Conservation (phyloP, 2,329 filamentous ascomycete genomes). For the Hymenoscyphus fructigenus region DNA sequence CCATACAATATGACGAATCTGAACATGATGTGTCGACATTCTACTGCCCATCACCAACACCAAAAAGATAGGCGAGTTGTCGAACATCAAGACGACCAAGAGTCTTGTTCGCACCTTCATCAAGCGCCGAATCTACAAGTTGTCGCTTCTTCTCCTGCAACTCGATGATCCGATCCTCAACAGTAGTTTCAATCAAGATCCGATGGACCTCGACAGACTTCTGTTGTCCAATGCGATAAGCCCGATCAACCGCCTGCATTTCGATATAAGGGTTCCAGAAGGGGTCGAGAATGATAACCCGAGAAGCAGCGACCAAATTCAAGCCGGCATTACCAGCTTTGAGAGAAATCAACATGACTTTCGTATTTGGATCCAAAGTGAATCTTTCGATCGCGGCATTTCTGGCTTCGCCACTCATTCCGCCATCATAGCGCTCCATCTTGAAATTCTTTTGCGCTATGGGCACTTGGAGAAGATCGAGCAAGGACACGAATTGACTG, state of each 20-base stretch:
- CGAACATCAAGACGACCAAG: constrained; percentile 58
- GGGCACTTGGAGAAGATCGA: constrained; percentile 75
- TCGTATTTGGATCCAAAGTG: constrained; percentile 54
- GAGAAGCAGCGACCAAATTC: constrained; percentile 78
- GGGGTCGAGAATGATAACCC: constrained; percentile 87
- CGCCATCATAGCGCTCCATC: constrained; percentile 71
- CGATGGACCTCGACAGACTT: constrained; percentile 76
- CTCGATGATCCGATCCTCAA: constrained; percentile 82
- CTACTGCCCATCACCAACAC: constrained; percentile 18
- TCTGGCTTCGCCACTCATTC: constrained; percentile 66
- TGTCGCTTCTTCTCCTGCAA: constrained; percentile 77
- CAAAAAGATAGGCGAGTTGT: constrained; percentile 34
- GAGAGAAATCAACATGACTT: constrained; percentile 74
- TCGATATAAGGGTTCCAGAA: constrained; percentile 96
- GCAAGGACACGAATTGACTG: constrained; percentile 75
- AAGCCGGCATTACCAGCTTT: constrained; percentile 83
- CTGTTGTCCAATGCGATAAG: constrained; percentile 82
- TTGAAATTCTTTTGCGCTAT: constrained; percentile 54
- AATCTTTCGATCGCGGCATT: constrained; percentile 69
- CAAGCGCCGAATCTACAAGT: constrained; percentile 75
- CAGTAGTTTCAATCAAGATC: constrained; percentile 72
- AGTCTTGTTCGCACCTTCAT: constrained; percentile 67
- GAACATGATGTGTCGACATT: neutral
- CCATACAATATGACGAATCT: neutral
- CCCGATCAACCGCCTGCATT: constrained; percentile 87